Evolutionary conservation across 768 basidiomycete genomes (phyloP), one percentile per base, ranked within the genome.

Genomic region (Hypholoma sublateritium): DNA sequence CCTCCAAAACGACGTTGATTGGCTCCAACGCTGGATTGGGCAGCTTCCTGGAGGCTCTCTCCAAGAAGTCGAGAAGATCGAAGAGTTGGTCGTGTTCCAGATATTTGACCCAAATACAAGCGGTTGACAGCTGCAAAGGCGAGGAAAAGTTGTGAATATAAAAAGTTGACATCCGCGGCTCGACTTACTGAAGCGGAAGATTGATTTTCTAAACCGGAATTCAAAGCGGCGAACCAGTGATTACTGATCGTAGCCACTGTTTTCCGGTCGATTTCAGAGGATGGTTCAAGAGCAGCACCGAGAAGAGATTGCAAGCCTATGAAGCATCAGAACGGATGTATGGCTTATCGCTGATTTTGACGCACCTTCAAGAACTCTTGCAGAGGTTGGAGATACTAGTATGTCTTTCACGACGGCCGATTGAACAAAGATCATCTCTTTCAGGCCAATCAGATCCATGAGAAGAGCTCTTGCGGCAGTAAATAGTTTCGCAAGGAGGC

Each of bases 101-200:
- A 62, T 80, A 88, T 39, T 72, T 75, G 42, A 88, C 72, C 89
- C 89, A 92, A 13, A 80, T 58, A 2, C 70, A 61, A 3, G 71
- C 69, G 48, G 63, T 55, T 43, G 53, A 47, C 62, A 50, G 70
- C 78, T 62, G 22, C 44, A 39, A 16, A 28, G 28, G 24, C 47
- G n/a, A 44, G 8, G 21, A 35, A 17, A 7, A n/a, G n/a, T n/a
- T 11, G 24, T 19, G 1, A 19, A 39, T 28, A 13, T 11, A 34
- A 34, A 21, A 56, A 37, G 19, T 44, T 21, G 21, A 34, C 14
- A 32, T n/a, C 12, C 37, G 35, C 11, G 28, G 28, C 5, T 32
- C 36, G 28, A 37, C 34, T 36, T 3, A 66, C 64, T 41, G 35
- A 59, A 49, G 45, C 49, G 5, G 53, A 19, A 37, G 37, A 21